phyloP scores from a whole-genome alignment of 202 grass and related monocot genomes.

The Hordeum pubiflorum region DNA sequence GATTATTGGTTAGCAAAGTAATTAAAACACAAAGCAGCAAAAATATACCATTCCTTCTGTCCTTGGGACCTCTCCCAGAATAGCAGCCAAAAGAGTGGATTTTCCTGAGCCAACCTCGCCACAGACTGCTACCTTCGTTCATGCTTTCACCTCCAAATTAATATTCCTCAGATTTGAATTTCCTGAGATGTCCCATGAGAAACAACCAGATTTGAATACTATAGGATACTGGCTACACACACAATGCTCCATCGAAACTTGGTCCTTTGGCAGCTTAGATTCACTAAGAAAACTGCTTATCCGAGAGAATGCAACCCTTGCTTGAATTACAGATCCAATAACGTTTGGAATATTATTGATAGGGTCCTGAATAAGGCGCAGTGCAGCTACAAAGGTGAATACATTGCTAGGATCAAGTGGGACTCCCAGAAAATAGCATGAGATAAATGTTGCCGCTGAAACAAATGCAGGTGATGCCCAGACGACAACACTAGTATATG shows the following conservation, averaged over 20 bases:
- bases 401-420: constrained; percentile 41
- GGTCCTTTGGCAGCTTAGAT: constrained; percentile 21
- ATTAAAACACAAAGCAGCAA: background rate
- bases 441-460: constrained; percentile 37
- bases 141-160: constrained; percentile 29
- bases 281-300: constrained; percentile 35
- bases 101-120: constrained; percentile 37
- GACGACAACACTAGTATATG: constrained; percentile 37
- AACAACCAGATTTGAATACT: constrained; percentile 15
- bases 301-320: constrained; percentile 30
- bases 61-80: constrained; percentile 39
- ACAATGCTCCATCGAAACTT: background rate
- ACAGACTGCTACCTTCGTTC: constrained; percentile 41
- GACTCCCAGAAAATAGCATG: constrained; percentile 39
- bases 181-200: constrained; percentile 32
- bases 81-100: constrained; percentile 19
- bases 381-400: constrained; percentile 42
- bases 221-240: constrained; percentile 4
- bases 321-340: constrained; percentile 40
- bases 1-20: background rate
- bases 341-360: constrained; percentile 39
- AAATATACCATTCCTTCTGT: constrained; percentile 20
- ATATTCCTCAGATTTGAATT: constrained; percentile 23
- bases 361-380: constrained; percentile 44
- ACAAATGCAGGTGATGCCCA: constrained; percentile 44